Conservation (phyloP, 2,329 filamentous ascomycete genomes). For the Aspergillus novofumigatus region DNA sequence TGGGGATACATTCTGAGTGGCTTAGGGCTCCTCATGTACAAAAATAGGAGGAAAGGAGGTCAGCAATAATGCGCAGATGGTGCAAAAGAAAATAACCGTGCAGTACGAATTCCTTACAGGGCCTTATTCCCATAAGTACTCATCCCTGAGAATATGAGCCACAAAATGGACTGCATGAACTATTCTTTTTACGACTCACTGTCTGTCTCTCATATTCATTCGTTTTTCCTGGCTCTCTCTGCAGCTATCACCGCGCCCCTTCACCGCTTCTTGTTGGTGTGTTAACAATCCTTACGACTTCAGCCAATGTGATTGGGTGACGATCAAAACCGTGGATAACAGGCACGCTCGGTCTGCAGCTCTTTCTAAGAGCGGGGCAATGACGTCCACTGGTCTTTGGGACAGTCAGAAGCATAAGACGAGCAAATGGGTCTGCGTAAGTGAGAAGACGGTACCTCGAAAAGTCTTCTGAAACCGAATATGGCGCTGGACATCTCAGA, state of each 20-base stretch:
- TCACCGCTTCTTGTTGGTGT: constrained; percentile 18
- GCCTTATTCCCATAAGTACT: background rate
- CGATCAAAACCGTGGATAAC: constrained; percentile 13
- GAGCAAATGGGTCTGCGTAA: background rate
- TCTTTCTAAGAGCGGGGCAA: constrained; percentile 10
- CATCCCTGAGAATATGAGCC: background rate
- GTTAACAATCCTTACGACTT: constrained; percentile 4
- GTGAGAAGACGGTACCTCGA: background rate
- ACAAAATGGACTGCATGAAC: background rate
- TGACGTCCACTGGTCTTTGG: constrained; percentile 4
- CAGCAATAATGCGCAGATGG: background rate
- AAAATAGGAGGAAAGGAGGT: background rate
- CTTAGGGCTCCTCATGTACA: background rate
- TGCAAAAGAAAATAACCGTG: background rate
- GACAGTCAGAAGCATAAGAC: background rate
- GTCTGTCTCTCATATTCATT: background rate
- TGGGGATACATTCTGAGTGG: background rate
- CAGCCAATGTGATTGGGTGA: constrained; percentile 12
- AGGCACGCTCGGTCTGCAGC: constrained; percentile 9
- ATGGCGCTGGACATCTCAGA: background rate
- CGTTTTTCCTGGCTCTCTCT: background rate
- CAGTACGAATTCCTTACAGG: background rate
- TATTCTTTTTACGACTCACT: background rate
- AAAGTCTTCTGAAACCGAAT: background rate
- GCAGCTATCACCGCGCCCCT: background rate